These are phyloP conservation scores for Colletotrichum australisinense DNA, from an alignment of 2,329 filamentous ascomycete genomes.

Conservation along the genomic window DNA sequence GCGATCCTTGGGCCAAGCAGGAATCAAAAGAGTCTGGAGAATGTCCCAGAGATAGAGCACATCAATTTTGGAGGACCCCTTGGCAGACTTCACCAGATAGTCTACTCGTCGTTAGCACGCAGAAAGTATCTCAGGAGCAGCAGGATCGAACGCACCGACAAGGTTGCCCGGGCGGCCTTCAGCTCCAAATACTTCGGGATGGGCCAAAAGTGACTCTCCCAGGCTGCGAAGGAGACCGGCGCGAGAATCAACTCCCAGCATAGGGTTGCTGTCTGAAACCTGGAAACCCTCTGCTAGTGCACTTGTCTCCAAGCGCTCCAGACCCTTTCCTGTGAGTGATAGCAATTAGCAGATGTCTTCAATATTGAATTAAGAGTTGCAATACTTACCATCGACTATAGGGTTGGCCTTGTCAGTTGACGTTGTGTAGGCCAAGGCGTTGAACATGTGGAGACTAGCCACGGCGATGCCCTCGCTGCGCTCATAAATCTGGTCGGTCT, in stretches of 20 bases:
- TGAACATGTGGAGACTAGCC: constrained; percentile 62
- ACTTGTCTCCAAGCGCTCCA: constrained; percentile 47
- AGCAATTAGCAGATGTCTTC: neutral
- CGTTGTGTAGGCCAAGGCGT: constrained; percentile 50
- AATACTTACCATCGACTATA: constrained; percentile 48
- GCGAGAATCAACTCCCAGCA: constrained; percentile 57
- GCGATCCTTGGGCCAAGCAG: constrained; percentile 60
- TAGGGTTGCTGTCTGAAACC: constrained; percentile 54
- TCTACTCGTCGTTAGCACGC: constrained; percentile 44
- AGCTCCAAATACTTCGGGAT: constrained; percentile 53
- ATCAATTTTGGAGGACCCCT: constrained; percentile 46
- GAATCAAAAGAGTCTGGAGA: constrained; percentile 57
- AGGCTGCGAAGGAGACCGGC: constrained; percentile 54
- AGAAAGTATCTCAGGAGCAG: neutral
- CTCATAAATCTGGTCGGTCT: constrained; percentile 45
- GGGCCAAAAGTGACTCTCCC: constrained; percentile 52
- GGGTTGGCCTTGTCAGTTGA: constrained; percentile 32
- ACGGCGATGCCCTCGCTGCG: constrained; percentile 64
- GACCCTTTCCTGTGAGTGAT: constrained; percentile 43
- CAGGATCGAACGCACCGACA: constrained; percentile 50
- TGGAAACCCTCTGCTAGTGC: constrained; percentile 55
- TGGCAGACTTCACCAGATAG: constrained; percentile 47
- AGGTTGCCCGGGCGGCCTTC: constrained; percentile 58
- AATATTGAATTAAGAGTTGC: neutral
- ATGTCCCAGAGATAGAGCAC: constrained; percentile 54